These are phyloP conservation scores for Penicillium bialowiezense DNA, from an alignment of 495 filamentous ascomycete genomes.

Conservation along the genomic window DNA sequence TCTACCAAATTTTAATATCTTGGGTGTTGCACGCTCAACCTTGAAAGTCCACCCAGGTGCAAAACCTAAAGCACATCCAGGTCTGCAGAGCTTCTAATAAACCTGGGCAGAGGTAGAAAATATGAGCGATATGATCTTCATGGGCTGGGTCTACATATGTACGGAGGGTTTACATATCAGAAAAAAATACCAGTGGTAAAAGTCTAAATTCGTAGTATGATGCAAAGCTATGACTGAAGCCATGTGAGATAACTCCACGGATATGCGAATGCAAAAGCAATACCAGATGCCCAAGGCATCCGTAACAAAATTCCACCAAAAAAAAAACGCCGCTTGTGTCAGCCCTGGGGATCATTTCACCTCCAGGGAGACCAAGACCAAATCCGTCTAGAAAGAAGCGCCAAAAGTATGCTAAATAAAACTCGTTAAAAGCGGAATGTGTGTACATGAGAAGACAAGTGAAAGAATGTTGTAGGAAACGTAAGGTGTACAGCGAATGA, in stretches of 20 bases:
- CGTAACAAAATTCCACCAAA: not conserved
- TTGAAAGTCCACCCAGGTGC: too few species aligned
- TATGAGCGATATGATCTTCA: too few species aligned
- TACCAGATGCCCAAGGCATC: not conserved
- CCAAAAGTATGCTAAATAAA: constrained; percentile 28
- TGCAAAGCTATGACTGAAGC: constrained; percentile 10
- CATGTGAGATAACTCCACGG: not conserved
- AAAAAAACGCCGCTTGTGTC: constrained; percentile 24
- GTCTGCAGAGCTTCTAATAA: too few species aligned
- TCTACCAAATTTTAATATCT: too few species aligned
- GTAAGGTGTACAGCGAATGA: constrained; percentile 30
- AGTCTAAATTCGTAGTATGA: constrained; percentile 15
- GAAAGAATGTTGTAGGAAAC: constrained; percentile 1
- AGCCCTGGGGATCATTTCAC: constrained; percentile 3
- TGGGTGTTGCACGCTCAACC: too few species aligned
- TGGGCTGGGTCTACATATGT: too few species aligned
- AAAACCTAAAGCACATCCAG: too few species aligned
- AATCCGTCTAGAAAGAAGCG: constrained; percentile 34
- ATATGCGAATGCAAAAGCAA: constrained; percentile 28
- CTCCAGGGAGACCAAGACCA: constrained; percentile 8
- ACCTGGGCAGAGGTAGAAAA: too few species aligned
- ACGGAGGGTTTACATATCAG: too few species aligned
- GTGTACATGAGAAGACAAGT: constrained; percentile 15
- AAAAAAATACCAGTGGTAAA: not conserved
- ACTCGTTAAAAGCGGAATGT: constrained; percentile 15